Conservation (phyloP, 257 asterid species). For the Capsicum chinense region DNA sequence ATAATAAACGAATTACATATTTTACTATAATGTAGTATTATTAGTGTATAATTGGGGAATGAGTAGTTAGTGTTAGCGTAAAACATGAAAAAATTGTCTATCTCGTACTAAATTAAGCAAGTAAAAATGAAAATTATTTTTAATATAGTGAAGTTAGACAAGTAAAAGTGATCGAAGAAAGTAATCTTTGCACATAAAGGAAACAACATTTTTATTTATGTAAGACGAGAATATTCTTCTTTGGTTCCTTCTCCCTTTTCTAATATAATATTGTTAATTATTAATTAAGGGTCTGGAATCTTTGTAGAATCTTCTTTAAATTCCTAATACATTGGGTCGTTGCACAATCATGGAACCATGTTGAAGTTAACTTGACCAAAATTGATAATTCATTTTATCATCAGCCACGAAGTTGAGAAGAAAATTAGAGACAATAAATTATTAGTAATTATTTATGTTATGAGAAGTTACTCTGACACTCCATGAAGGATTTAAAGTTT, state of each 20-base stretch:
- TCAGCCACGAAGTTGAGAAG: not conserved
- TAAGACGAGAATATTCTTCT: not conserved
- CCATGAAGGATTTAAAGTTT: not conserved
- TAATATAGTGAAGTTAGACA: no score
- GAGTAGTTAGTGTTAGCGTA: no score
- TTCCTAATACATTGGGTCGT: not conserved
- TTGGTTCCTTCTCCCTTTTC: not conserved
- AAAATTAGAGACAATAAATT: slow-evolving; percentile 19
- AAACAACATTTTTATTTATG: not conserved
- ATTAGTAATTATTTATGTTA: slow-evolving; percentile 1
- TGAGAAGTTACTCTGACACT: not conserved
- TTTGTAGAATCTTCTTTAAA: not conserved
- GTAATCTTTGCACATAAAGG: no score
- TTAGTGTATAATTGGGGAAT: no score
- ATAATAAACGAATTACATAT: no score
- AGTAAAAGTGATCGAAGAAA: no score
- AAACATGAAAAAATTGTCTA: no score
- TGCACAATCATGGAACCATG: not conserved
- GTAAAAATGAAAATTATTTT: no score
- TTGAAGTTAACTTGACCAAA: not conserved
- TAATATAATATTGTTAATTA: not conserved
- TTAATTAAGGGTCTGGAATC: not conserved
- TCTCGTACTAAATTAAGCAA: no score
- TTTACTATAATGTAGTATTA: no score
- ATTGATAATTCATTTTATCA: not conserved